phyloP scores from a whole-genome alignment of 495 filamentous ascomycete species.

The Hyaloscypha variabilis region DNA sequence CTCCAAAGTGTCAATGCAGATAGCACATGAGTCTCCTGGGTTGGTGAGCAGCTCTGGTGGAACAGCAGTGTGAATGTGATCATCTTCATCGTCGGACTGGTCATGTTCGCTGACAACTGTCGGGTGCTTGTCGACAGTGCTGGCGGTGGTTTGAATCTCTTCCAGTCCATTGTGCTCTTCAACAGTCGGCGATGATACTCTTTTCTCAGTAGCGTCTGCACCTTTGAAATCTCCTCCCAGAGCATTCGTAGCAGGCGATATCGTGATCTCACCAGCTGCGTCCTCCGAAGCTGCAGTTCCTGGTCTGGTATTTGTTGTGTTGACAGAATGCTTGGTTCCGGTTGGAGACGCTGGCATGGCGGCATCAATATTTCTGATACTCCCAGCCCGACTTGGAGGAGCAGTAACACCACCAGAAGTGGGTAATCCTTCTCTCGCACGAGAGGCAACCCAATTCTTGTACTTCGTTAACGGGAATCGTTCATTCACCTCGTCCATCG shows the following conservation, averaged over 20 bases:
- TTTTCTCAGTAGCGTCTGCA: conserved; percentile 20
- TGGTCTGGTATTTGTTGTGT: conserved; percentile 21
- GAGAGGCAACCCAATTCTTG: conserved; percentile 86
- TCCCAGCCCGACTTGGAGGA: conserved; percentile 68
- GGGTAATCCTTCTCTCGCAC: conserved; percentile 81
- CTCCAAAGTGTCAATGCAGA: conserved; percentile 92
- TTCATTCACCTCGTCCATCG: conserved; percentile 97
- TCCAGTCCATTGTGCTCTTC: conserved; percentile 25
- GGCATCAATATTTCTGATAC: conserved; percentile 65
- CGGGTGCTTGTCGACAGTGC: conserved; percentile 31
- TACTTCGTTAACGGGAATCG: conserved; percentile 96
- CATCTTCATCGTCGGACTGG: conserved; percentile 77
- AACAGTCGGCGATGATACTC: background rate
- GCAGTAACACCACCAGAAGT: conserved; percentile 83
- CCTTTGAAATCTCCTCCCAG: conserved; percentile 10
- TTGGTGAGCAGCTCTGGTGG: conserved; percentile 80
- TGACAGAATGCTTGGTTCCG: conserved; percentile 29
- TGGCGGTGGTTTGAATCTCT: conserved; percentile 24
- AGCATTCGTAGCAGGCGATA: conserved; percentile 14
- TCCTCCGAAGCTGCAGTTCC: conserved; percentile 23
- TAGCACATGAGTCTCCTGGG: conserved; percentile 95
- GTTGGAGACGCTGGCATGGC: conserved; percentile 35
- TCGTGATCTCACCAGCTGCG: conserved; percentile 13
- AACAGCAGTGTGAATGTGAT: conserved; percentile 81
- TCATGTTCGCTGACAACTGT: conserved; percentile 26